Conservation (phyloP, 768 basidiomycete genomes). For the Suillus clintonianus region DNA sequence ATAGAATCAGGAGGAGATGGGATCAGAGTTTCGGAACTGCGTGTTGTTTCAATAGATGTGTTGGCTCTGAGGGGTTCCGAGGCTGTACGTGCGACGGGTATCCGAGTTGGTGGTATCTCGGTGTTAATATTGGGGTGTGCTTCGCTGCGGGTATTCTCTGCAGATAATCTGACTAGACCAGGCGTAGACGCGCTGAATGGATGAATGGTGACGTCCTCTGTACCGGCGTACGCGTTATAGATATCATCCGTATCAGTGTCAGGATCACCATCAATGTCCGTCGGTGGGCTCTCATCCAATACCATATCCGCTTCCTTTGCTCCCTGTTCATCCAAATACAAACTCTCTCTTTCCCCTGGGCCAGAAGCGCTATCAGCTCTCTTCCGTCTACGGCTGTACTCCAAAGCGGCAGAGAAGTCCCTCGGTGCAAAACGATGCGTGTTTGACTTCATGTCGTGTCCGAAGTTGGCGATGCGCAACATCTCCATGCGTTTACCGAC, state of each 20-base stretch:
- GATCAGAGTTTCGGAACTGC: conserved; percentile 43
- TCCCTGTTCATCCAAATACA: conserved; percentile 67
- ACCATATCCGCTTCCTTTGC: conserved; percentile 52
- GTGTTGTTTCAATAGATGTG: conserved; percentile 41
- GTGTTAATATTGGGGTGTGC: conserved; percentile 41
- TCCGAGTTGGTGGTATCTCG: conserved; percentile 43
- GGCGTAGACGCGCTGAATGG: conserved; percentile 19
- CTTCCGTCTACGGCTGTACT: conserved; percentile 42
- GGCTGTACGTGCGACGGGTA: conserved; percentile 39
- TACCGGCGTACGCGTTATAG: conserved; percentile 36
- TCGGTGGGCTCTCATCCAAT: conserved; percentile 73
- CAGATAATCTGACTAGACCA: conserved; percentile 17
- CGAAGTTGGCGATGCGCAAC: conserved; percentile 86
- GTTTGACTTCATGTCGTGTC: conserved; percentile 53
- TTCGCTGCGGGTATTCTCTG: conserved; percentile 38
- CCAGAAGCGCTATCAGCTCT: conserved; percentile 69
- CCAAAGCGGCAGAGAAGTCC: conserved; percentile 23
- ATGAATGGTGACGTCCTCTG: conserved; percentile 15
- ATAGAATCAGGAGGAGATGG: conserved; percentile 37
- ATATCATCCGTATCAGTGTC: conserved; percentile 42
- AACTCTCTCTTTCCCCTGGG: conserved; percentile 57
- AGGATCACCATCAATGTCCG: conserved; percentile 67
- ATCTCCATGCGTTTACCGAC: conserved; percentile 78
- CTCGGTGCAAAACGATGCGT: conserved; percentile 27
- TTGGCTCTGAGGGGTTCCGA: conserved; percentile 48